A percentile compares a stretch with the other conserved stretches of the same genome.
These are phyloP conservation scores for Nevesoporus exiguus DNA, from an alignment of 768 basidiomycete species.

Conservation along the genomic window DNA sequence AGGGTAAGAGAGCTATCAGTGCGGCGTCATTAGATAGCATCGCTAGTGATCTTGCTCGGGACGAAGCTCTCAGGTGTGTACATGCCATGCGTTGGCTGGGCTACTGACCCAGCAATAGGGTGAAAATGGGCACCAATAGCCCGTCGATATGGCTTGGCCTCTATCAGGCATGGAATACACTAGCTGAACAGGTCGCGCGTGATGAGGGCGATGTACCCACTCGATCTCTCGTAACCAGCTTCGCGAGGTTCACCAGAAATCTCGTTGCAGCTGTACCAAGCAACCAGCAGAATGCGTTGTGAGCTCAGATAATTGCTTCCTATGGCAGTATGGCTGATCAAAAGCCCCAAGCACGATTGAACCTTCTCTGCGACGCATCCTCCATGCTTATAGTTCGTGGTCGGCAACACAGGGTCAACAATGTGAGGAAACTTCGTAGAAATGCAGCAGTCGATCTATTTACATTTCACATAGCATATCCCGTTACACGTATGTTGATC, in stretches of 20 bases:
- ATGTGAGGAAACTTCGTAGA: constrained; percentile 39
- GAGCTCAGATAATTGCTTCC: constrained; percentile 30
- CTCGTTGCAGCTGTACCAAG: constrained; percentile 67
- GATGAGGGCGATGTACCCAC: constrained; percentile 34
- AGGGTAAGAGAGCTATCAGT: constrained; percentile 16
- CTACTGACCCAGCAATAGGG: constrained; percentile 24
- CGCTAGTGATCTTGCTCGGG: constrained; percentile 50
- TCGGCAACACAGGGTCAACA: constrained; percentile 57
- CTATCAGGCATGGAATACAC: constrained; percentile 49
- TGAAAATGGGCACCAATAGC: constrained; percentile 34
- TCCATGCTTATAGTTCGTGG: constrained; percentile 79
- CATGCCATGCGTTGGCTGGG: neutral
- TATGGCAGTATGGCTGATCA: constrained; percentile 1
- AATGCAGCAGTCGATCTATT: neutral
- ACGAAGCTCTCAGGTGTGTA: constrained; percentile 34
- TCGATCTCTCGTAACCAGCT: constrained; percentile 41
- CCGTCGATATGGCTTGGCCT: constrained; percentile 55
- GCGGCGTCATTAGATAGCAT: constrained; percentile 45
- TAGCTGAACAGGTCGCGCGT: constrained; percentile 34
- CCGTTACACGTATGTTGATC: constrained; percentile 60
- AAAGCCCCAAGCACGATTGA: constrained; percentile 59
- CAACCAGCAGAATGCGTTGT: constrained; percentile 79
- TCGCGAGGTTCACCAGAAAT: constrained; percentile 82
- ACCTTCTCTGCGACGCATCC: constrained; percentile 58
- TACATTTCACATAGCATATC: constrained; percentile 44